These are phyloP conservation scores for Pseudogymnoascus sp. DNA, from an alignment of 2,329 filamentous ascomycete genomes.

Conservation along the genomic window DNA sequence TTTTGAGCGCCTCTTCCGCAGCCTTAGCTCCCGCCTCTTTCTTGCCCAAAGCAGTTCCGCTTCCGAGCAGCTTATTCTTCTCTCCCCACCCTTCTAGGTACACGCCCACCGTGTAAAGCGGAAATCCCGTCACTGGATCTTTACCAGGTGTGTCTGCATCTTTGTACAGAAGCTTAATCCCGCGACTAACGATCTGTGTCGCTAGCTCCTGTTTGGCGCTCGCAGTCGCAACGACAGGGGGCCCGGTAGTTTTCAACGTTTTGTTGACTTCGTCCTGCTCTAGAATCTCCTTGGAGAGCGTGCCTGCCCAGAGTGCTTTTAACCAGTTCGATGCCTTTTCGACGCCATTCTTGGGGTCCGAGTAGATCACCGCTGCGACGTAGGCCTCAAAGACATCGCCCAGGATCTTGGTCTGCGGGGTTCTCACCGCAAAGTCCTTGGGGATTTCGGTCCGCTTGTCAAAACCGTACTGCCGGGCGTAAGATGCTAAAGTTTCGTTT, in stretches of 20 bases:
- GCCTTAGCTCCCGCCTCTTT: constrained; percentile 61
- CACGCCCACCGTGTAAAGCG: constrained; percentile 53
- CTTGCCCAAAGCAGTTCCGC: constrained; percentile 56
- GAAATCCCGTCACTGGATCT: constrained; percentile 44
- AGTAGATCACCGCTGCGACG: constrained; percentile 67
- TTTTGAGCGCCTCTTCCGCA: constrained; percentile 56
- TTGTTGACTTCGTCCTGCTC: constrained; percentile 24
- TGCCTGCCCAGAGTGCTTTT: constrained; percentile 61
- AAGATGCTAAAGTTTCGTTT: constrained; percentile 67
- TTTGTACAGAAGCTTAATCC: constrained; percentile 52
- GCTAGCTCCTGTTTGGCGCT: constrained; percentile 45
- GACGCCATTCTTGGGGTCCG: constrained; percentile 55
- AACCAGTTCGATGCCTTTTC: constrained; percentile 60
- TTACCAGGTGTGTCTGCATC: constrained; percentile 45
- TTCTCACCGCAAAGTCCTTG: constrained; percentile 29
- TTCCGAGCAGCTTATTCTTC: constrained; percentile 50
- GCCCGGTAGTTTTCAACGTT: not conserved
- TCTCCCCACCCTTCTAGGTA: constrained; percentile 64
- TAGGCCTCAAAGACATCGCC: constrained; percentile 91
- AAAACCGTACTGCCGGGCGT: constrained; percentile 62
- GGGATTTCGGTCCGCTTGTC: constrained; percentile 54
- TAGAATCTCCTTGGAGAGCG: constrained; percentile 47
- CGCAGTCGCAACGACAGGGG: constrained; percentile 14
- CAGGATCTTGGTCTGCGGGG: constrained; percentile 56
- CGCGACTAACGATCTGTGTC: constrained; percentile 37